Evolutionary conservation across 352 stramenopile species (phyloP).

Genomic region (Blastocystis sp.): DNA sequence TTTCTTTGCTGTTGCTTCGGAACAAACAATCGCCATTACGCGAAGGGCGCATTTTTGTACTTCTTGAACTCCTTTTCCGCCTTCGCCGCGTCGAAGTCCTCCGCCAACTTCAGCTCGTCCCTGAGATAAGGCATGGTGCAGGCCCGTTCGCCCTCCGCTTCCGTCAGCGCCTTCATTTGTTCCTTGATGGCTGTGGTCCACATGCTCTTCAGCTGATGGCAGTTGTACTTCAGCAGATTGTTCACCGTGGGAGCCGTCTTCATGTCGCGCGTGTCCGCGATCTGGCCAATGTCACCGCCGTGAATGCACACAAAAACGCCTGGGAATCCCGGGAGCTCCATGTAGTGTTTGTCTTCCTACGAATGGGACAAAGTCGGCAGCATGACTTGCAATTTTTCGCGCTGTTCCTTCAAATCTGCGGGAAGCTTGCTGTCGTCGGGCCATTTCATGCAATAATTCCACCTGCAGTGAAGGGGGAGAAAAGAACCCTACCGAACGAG

Average conservation of each 20-base stretch:
- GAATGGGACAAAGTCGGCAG: background rate
- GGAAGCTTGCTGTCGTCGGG: slow-evolving; percentile 36
- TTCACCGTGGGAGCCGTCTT: slow-evolving; percentile 56
- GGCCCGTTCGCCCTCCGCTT: slow-evolving; percentile 49
- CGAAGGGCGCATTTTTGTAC: slow-evolving; percentile 27
- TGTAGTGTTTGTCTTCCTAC: slow-evolving; percentile 38
- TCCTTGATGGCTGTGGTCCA: slow-evolving; percentile 63
- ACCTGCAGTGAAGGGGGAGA: slow-evolving; percentile 9
- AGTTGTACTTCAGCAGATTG: slow-evolving; percentile 66
- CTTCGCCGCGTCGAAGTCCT: slow-evolving; percentile 12
- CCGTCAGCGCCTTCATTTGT: slow-evolving; percentile 63
- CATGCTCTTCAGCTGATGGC: slow-evolving; percentile 56
- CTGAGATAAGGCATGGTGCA: slow-evolving; percentile 36
- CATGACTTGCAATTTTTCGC: slow-evolving; percentile 8
- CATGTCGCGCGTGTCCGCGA: slow-evolving; percentile 60
- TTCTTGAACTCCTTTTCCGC: slow-evolving; percentile 24
- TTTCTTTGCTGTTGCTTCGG: background rate
- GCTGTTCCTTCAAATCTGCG: slow-evolving; percentile 34
- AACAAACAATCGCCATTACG: background rate
- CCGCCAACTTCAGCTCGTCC: slow-evolving; percentile 27
- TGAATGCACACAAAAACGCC: slow-evolving; percentile 66
- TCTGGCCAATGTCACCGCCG: slow-evolving; percentile 35
- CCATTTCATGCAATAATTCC: slow-evolving; percentile 70
- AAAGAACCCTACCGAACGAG: slow-evolving; percentile 38
- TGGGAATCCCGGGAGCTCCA: slow-evolving; percentile 63